These are phyloP conservation scores for Omphalea diandra DNA, from an alignment of 441 rosid species.

Conservation along the genomic window DNA sequence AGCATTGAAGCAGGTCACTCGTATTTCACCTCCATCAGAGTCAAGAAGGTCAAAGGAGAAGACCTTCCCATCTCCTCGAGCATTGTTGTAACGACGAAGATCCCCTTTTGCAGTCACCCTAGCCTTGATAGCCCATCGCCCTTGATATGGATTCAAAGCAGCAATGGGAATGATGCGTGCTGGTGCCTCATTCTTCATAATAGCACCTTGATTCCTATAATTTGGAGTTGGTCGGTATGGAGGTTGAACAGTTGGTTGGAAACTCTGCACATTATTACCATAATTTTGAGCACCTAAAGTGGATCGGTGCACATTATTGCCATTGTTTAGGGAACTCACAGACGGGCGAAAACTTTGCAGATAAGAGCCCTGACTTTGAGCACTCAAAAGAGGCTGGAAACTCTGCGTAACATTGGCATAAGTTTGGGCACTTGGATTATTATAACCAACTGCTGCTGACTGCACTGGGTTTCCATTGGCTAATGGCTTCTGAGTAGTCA, in stretches of 20 bases:
- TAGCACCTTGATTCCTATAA: slow-evolving; percentile 66
- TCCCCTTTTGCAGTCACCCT: slow-evolving; percentile 88
- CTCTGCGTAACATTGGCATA: slow-evolving; percentile 5
- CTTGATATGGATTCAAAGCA: slow-evolving; percentile 91
- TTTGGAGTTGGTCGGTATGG: slow-evolving; percentile 75
- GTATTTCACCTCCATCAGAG: slow-evolving; percentile 83
- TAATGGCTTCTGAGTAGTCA: slow-evolving; percentile 38
- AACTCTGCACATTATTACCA: slow-evolving; percentile 39
- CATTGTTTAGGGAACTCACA: slow-evolving; percentile 27
- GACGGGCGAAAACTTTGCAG: slow-evolving; percentile 16
- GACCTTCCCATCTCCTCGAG: slow-evolving; percentile 88
- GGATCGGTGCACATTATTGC: slow-evolving; percentile 38
- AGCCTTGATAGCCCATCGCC: slow-evolving; percentile 91
- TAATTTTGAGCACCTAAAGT: slow-evolving; percentile 33
- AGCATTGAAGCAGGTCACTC: slow-evolving; percentile 79
- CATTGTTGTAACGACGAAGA: slow-evolving; percentile 74
- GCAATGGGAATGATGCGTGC: slow-evolving; percentile 71
- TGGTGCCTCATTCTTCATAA: slow-evolving; percentile 85
- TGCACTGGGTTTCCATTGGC: slow-evolving; percentile 34
- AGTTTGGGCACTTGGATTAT: slow-evolving; percentile 22
- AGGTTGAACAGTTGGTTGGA: slow-evolving; percentile 67
- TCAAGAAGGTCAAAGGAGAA: slow-evolving; percentile 86
- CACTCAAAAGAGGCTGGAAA: slow-evolving; percentile 19
- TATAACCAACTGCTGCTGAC: slow-evolving; percentile 25
- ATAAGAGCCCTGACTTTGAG: slow-evolving; percentile 17